These are phyloP conservation scores for Capsella rubella DNA, from an alignment of 441 rosid genomes.

Conservation along the genomic window DNA sequence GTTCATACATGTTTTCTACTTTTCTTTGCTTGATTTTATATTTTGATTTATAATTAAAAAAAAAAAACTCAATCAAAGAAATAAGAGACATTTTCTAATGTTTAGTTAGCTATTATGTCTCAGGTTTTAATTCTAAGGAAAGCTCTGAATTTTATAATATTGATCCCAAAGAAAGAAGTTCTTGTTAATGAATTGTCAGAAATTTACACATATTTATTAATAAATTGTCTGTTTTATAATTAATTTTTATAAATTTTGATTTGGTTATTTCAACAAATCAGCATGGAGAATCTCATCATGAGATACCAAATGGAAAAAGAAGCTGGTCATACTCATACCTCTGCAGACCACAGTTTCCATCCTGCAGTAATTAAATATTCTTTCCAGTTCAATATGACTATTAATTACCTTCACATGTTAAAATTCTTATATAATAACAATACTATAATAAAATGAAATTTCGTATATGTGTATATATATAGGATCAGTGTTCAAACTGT, in stretches of 20 bases:
- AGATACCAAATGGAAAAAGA: constrained; percentile 33
- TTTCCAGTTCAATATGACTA: not conserved
- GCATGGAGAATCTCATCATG: constrained; percentile 42
- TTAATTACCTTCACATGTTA: not conserved
- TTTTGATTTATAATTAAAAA: too few species aligned
- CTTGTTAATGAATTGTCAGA: not conserved
- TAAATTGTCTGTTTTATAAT: not conserved
- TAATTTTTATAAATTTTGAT: not conserved
- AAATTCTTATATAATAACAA: too few species aligned
- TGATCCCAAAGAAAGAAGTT: not conserved
- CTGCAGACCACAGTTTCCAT: constrained; percentile 35
- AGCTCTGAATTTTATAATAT: not conserved
- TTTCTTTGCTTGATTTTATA: not conserved
- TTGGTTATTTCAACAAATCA: constrained; percentile 4
- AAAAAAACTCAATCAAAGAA: not conserved
- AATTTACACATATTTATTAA: not conserved
- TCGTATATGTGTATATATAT: not conserved
- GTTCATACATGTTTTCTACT: not conserved
- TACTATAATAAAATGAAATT: not conserved
- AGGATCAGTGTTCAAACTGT: constrained; percentile 7
- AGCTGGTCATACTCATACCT: constrained; percentile 20
- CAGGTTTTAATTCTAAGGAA: not conserved
- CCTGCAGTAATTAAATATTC: not conserved
- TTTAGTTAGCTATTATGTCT: not conserved
- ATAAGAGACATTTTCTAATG: not conserved